Percentiles rank a stretch among this genome's conserved stretches.
phyloP scores from a whole-genome alignment of 2,329 filamentous ascomycete species.

The Paraphoma sp. region DNA sequence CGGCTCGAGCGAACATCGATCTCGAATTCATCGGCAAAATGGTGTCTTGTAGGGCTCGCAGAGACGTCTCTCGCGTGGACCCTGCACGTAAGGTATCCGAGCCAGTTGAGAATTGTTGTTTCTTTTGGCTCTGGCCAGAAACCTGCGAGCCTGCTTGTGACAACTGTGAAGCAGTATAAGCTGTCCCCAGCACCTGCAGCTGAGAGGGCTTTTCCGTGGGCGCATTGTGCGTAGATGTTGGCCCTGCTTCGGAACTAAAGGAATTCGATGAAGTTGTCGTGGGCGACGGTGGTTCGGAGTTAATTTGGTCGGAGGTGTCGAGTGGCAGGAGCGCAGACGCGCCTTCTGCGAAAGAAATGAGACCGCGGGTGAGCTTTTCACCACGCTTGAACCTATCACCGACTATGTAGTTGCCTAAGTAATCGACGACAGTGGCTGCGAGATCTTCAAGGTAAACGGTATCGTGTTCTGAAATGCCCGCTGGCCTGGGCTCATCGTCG shows the following conservation, averaged over 20 bases:
- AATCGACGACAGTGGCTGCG: conserved; percentile 30
- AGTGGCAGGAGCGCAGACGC: conserved; percentile 26
- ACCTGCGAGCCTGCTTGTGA: conserved; percentile 5
- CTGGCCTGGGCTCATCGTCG: conserved; percentile 24
- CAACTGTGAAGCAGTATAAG: not conserved
- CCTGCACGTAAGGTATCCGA: not conserved
- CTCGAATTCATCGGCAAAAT: conserved; percentile 38
- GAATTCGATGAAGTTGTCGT: conserved; percentile 2
- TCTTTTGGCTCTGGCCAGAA: not conserved
- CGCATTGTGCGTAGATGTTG: not conserved
- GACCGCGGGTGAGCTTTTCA: conserved; percentile 39
- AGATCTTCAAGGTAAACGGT: conserved; percentile 26
- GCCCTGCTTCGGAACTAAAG: not conserved
- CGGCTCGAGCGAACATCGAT: conserved; percentile 43
- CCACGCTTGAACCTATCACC: conserved; percentile 32
- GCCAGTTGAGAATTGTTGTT: not conserved
- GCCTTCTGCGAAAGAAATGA: conserved; percentile 40
- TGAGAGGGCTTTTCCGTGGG: not conserved
- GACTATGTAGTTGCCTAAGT: conserved; percentile 34
- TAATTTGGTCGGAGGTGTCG: conserved; percentile 1
- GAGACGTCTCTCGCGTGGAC: conserved; percentile 5
- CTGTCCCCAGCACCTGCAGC: not conserved
- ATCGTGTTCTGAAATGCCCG: conserved; percentile 19
- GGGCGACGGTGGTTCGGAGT: not conserved
- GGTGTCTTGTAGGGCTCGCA: conserved; percentile 31